Evolutionary conservation across 495 filamentous ascomycete genomes (phyloP), one percentile per base, ranked within the genome.

Genomic region (Acidiella bohemica): DNA sequence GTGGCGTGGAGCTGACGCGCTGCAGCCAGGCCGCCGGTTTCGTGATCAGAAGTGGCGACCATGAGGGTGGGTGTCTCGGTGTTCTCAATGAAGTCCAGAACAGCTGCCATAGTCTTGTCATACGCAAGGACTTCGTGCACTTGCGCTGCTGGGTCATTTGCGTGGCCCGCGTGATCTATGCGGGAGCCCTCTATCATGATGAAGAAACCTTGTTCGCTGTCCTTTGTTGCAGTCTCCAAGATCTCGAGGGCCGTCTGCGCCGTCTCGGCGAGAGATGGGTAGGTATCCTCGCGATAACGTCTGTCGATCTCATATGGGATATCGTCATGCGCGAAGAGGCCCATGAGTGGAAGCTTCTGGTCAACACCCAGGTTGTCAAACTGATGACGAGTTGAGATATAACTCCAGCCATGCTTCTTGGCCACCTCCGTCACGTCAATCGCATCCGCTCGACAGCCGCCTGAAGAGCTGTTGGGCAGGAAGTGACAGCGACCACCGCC

Each of bases 121-220:
- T 94, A 96, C 26, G 81, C 87, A 5, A 95, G 64, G 0, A 96
- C 86, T 54, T 97, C 90, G 41, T 88, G 76, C 7, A 96, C 90
- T 56, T 96, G 92, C 0, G 92, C 86, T 9, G 81, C 87, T 1
- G 90, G 90, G 55, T 97, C 90, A 51, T 97, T 97, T 38, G 73
- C 76, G 53, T 97, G 90, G 10, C 86, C 92, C 2, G 90, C 87
- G 58, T 97, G 92, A 48, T 97, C 90, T 49, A 97, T 96, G 23
- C 92, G 70, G 49, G 81, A 87, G 4, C 90, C 90, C 58, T 97
- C 90, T 43, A 97, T 88, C 88, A 97, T 92, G 42, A 97, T 59
- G 65, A 97, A 96, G 68, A 97, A 97, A 1, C 90, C 90, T 58
- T 94, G 73, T 18, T 95, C 84, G 39, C 72, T 83, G 53, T 84